Base-by-base conservation (phyloP, 2,329 filamentous ascomycete genomes). In the Fusarium pseudocircinatum region DNA sequence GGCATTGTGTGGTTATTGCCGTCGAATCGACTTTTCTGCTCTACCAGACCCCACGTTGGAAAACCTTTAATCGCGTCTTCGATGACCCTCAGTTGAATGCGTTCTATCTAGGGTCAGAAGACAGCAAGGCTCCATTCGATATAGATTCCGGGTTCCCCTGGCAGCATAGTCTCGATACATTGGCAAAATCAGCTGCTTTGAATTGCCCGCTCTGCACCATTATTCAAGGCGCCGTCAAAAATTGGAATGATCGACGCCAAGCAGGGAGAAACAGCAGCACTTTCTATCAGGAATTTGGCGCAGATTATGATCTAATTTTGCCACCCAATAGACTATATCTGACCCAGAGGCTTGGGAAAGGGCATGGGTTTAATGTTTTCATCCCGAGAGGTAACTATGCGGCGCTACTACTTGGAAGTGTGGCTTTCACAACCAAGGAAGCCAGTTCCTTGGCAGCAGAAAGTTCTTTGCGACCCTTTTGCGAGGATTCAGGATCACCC, bases 311-410 rank as follows among this genome's bases (percentile, higher is more conserved):
- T 8, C 7, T 28, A 7, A 8, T 8, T 8, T 28, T 28, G 28
- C 28, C 28, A 28, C 6, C 6, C 7, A 28, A 20, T 8, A 11
- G 26, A 15, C 13, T 47, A 4, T 47, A 15, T 28, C 3, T 47
- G 6, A 28, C 44, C 1, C 9, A 8, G 4, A 22, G 26, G 13
- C 6, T 47, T 47, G 10, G 6, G 20, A 2, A 6, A 15, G 44
- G 20, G 12, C 1, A 3, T 16, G 20, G 13, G 0, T 22, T 28
- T 22, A 6, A 2, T 11, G 26, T 47, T 22, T 11, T 28, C 9
- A 47, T 28, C 13, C 9, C 6, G 1, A 2, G 9, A 11, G 1
- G 9, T 28, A 6, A 7, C 1, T 2, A 15, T 1, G 0, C 0
- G 0, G 20, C 20, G 14, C 16, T 47, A 47, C 26, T 47, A 2